Base-by-base conservation (phyloP, 2,329 filamentous ascomycete genomes). In the Paramyrothecium sp. region DNA sequence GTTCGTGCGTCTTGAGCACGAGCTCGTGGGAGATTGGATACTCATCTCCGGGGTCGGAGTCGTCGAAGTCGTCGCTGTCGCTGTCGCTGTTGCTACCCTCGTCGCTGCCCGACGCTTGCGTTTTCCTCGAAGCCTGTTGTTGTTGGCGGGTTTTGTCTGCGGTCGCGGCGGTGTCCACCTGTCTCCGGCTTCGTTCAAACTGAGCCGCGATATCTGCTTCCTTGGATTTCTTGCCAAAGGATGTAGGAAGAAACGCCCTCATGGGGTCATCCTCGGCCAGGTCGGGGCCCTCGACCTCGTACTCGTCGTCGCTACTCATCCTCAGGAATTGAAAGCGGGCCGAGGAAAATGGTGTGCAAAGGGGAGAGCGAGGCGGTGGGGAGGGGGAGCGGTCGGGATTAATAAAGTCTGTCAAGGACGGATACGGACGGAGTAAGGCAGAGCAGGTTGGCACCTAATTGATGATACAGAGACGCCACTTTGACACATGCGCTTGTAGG, bases 21-120 rank as follows among this genome's bases (percentile, higher is more conserved):
- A 99, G 84, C 75, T 97, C 93, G 71, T 99, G 95, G 7, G 95
- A 96, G 13, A 96, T 87, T 2, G 95, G 95, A 63, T 89, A 97
- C 65, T 96, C 91, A 67, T 97, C 92, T 51, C 90, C 90, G 30
- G 93, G 90, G 21, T 92, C 86, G 1, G 80, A 79, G 51, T 84
- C 81, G 53, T 85, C 84, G 23, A 79, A 75, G 55, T 82, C 79
- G 48, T 78, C 75, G 54, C 80, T 79, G 50, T 81, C 77, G 56
- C 74, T 70, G 63, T 78, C 71, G 57, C 73, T 70, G 63, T 78
- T 71, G 65, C 71, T 69, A 54, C 76, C 68, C 50, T 74, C 72
- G n/a, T 44, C 38, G 38, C 38, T 44, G 61, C 73, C 76, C 41
- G 84, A 82, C 56, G 82, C 79, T 20, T 78, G 74, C 33, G 62